Conservation (phyloP, 2,329 filamentous ascomycete species). For the Coniochaeta pulveracea region DNA sequence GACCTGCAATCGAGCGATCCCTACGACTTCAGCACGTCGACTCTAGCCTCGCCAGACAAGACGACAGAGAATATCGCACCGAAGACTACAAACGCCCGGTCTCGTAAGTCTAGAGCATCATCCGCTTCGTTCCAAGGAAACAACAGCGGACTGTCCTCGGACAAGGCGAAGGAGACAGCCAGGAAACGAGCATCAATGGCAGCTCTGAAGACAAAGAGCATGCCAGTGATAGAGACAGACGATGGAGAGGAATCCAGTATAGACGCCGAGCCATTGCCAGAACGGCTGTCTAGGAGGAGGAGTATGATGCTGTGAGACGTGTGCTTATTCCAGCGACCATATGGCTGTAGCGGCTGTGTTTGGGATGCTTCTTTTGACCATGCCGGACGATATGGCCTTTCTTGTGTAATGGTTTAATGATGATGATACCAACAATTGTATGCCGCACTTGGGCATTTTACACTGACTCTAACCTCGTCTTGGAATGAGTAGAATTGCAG, state of each 20-base stretch:
- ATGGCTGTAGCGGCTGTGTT: constrained; percentile 1
- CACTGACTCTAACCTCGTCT: too few relatives aligned
- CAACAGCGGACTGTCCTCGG: constrained; percentile 9
- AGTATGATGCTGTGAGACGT: constrained; percentile 54
- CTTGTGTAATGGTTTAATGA: too few relatives aligned
- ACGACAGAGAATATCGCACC: constrained; percentile 16
- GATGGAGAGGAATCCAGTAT: constrained; percentile 15
- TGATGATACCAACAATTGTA: too few relatives aligned
- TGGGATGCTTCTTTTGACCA: too few relatives aligned
- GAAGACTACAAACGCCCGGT: constrained; percentile 13
- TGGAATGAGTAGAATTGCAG: too few relatives aligned
- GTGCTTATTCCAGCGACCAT: constrained; percentile 5
- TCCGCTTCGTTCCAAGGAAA: constrained; percentile 3
- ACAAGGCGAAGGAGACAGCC: neutral
- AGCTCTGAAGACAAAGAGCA: constrained; percentile 22
- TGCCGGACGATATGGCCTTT: too few relatives aligned
- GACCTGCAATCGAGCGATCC: too few relatives aligned
- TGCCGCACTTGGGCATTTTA: too few relatives aligned
- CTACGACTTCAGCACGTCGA: constrained; percentile 44
- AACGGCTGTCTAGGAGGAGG: constrained; percentile 33
- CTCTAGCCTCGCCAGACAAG: constrained; percentile 15
- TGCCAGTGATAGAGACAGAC: constrained; percentile 15
- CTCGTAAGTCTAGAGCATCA: constrained; percentile 2
- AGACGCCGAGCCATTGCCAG: constrained; percentile 14
- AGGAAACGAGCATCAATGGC: constrained; percentile 25